Evolutionary conservation across 176 grass and related monocot genomes (phyloP), one percentile per base, ranked within the genome.

Genomic region (Avena atlantica): DNA sequence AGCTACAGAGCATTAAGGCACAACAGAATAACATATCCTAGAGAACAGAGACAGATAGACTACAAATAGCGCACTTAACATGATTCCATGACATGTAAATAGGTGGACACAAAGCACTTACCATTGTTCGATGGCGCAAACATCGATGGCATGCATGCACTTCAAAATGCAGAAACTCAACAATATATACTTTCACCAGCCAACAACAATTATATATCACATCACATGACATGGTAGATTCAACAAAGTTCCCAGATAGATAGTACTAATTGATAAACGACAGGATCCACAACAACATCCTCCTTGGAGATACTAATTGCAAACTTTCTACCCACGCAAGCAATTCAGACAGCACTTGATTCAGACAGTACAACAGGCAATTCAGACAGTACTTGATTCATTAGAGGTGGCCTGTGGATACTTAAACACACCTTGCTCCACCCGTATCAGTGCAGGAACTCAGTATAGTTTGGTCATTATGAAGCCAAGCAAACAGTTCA

Each of bases 401-500:
- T n/a, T 1, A 6, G 31, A 47, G 20, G 40, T 44, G 10, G 37
- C 0, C 20, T 21, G 10, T 6, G 40, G 44, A 50, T 45, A 74
- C 21, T 14, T 45, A 74, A 25, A 49, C 81, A 70, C 20, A 97
- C 95, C 95, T 97, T 84, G 93, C 95, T 90, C 93, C 93, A 74
- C 91, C 91, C 51, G 94, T 95, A 57, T 97, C 95, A 76, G 90
- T 92, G 95, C 93, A 97, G 27, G 93, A 95, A 86, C 91, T 97
- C 66, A 93, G 80, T 78, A 97, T 93, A 37, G 92, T 97, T 65
- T 95, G 91, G 84, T 93, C 95, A 79, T 87, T 95, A 67, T 97
- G 95, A 89, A 97, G 93, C 95, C 95, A 97, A 86, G 93, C 89
- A 64, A 85, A 25, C 89, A 71, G 95, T 95, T 89, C 93, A 89